Evolutionary conservation across 2,329 filamentous ascomycete genomes (phyloP).

Genomic region (Aureobasidium sp.): DNA sequence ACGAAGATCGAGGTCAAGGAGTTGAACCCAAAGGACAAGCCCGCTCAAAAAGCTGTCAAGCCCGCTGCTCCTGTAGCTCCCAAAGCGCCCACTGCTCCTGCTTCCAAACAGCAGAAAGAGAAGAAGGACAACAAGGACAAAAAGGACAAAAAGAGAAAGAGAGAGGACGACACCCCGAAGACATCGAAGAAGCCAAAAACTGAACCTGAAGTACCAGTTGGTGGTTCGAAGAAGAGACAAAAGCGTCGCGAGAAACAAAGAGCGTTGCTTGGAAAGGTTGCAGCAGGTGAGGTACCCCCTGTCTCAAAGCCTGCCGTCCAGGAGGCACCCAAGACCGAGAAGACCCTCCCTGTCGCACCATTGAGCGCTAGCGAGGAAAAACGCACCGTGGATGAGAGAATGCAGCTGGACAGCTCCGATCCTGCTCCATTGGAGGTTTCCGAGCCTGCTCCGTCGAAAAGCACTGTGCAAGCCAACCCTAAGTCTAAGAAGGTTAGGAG

Average conservation of each 20-base stretch:
- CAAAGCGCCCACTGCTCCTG: background rate
- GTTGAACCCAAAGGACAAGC: background rate
- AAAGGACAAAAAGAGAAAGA: conserved; percentile 13
- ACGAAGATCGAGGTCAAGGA: background rate
- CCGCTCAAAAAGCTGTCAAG: background rate
- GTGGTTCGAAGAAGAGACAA: background rate
- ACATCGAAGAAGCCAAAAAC: background rate
- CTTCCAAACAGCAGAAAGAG: background rate
- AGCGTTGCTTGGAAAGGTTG: background rate
- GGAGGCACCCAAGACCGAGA: background rate
- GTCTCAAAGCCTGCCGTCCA: background rate
- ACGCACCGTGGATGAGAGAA: background rate
- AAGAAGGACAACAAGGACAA: conserved; percentile 2
- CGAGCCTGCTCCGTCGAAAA: background rate
- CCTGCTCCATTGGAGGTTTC: background rate
- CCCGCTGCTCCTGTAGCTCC: background rate
- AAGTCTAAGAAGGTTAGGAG: conserved; percentile 10
- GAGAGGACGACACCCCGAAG: background rate
- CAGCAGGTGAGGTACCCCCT: background rate
- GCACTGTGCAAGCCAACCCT: background rate
- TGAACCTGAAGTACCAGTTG: background rate
- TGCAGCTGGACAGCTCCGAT: background rate
- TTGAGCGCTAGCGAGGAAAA: background rate
- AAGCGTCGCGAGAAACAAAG: background rate
- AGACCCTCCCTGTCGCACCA: background rate